Percentiles rank a stretch among this genome's conserved stretches.
Evolutionary conservation across 2,329 filamentous ascomycete genomes (phyloP).

Genomic region (Metarhizium guizhouense): DNA sequence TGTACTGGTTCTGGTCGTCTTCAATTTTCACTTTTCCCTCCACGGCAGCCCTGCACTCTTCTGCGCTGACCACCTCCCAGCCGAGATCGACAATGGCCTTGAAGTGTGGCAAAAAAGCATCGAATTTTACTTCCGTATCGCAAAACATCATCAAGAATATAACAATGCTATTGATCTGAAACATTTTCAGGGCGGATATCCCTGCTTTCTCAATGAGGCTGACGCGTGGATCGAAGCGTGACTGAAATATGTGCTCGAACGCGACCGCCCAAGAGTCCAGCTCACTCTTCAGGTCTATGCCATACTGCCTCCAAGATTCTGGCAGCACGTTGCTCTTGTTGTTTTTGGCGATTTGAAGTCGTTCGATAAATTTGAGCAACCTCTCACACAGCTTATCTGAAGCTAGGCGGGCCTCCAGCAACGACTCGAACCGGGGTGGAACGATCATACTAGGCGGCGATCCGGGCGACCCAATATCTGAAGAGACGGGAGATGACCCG

Average conservation of each 20-base stretch:
- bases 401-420: constrained; percentile 45
- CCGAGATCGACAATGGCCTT: constrained; percentile 47
- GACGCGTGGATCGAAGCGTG: constrained; percentile 38
- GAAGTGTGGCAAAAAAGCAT: constrained; percentile 43
- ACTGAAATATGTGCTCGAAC: constrained; percentile 45
- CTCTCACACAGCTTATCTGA: constrained; percentile 49
- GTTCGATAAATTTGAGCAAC: constrained; percentile 50
- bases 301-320: constrained; percentile 36
- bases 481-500: constrained; percentile 28
- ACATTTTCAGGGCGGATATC: constrained; percentile 55
- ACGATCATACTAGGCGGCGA: constrained; percentile 13
- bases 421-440: constrained; percentile 32
- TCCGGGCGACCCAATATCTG: constrained; percentile 5
- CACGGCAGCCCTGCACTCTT: constrained; percentile 41
- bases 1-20: constrained; percentile 28
- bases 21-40: constrained; percentile 34
- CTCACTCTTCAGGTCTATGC: constrained; percentile 36
- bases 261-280: constrained; percentile 47
- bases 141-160: constrained; percentile 53
- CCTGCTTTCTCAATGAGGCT: constrained; percentile 48
- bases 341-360: constrained; percentile 36
- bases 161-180: constrained; percentile 47
- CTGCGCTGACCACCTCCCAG: constrained; percentile 49
- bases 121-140: constrained; percentile 49
- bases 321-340: constrained; percentile 46